Evolutionary conservation across 2,329 filamentous ascomycete genomes (phyloP).

Genomic region (Pyrenophora graminea): DNA sequence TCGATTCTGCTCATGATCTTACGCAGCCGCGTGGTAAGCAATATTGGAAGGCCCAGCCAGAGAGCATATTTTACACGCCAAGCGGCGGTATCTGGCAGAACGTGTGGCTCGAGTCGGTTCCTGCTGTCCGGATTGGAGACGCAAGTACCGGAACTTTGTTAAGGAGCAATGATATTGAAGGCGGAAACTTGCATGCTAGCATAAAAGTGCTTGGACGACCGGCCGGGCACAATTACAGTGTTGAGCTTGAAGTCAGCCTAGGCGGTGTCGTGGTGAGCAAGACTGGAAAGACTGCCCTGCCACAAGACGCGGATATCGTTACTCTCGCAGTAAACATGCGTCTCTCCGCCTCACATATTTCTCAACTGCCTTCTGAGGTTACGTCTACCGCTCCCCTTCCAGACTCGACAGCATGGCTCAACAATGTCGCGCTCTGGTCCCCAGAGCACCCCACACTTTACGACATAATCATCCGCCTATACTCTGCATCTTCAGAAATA

Average conservation of each 20-base stretch:
- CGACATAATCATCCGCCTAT: conserved; percentile 59
- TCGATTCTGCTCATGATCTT: conserved; percentile 67
- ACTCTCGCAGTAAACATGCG: conserved; percentile 56
- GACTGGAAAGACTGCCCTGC: conserved; percentile 49
- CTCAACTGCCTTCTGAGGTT: conserved; percentile 46
- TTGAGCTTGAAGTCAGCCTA: conserved; percentile 61
- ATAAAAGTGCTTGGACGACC: conserved; percentile 57
- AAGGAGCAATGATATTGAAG: conserved; percentile 58
- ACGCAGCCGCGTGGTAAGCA: conserved; percentile 71
- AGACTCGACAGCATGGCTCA: conserved; percentile 53
- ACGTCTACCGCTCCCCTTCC: conserved; percentile 41
- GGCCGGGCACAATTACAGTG: conserved; percentile 52
- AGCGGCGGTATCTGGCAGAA: conserved; percentile 63
- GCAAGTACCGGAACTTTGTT: conserved; percentile 63
- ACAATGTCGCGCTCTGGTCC: conserved; percentile 66
- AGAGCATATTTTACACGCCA: conserved; percentile 64
- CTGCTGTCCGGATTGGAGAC: conserved; percentile 57
- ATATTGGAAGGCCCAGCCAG: conserved; percentile 65
- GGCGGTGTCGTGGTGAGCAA: conserved; percentile 55
- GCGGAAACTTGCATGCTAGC: conserved; percentile 56
- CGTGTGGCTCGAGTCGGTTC: conserved; percentile 62
- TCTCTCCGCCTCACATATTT: conserved; percentile 50
- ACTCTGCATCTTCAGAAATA: conserved; percentile 41
- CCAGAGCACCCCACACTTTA: conserved; percentile 63
- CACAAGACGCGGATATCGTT: conserved; percentile 56